Conservation (phyloP, 805 yeast species). For the Clavispora fructus region DNA sequence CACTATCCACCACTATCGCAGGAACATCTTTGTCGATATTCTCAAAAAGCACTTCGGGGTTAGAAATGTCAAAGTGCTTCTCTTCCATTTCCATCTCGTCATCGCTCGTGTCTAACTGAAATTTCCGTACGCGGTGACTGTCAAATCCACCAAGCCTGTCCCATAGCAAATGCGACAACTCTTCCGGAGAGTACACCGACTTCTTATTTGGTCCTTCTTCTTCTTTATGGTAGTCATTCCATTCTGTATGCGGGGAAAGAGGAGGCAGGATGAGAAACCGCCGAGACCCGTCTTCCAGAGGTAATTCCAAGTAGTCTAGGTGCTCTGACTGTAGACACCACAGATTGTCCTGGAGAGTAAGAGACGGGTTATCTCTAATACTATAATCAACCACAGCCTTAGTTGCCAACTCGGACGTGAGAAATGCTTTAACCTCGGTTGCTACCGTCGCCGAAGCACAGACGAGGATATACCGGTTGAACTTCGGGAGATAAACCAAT, state of each 20-base stretch:
- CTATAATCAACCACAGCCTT: conserved; percentile 24
- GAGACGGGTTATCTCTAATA: conserved; percentile 26
- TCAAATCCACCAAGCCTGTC: conserved; percentile 38
- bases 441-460: conserved; percentile 24
- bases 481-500: conserved; percentile 27
- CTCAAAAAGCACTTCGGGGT: conserved; percentile 34
- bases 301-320: conserved; percentile 30
- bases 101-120: conserved; percentile 14
- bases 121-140: conserved; percentile 29
- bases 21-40: conserved; percentile 36
- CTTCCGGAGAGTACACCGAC: conserved; percentile 32
- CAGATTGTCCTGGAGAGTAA: conserved; percentile 8
- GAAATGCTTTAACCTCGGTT: conserved; percentile 12
- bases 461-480: conserved; percentile 30
- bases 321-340: conserved; percentile 8
- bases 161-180: conserved; percentile 40
- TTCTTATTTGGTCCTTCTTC: conserved; percentile 39
- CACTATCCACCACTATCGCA: conserved; percentile 35
- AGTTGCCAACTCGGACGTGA: conserved; percentile 13
- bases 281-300: conserved; percentile 32
- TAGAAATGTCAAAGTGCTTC: conserved; percentile 18
- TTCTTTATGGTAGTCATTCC: conserved; percentile 38
- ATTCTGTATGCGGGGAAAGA: conserved; percentile 38
- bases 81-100: conserved; percentile 3
- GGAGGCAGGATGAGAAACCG: conserved; percentile 43